These are phyloP conservation scores for Aspergillus avenaceus DNA, from an alignment of 495 filamentous ascomycete species.

Conservation along the genomic window DNA sequence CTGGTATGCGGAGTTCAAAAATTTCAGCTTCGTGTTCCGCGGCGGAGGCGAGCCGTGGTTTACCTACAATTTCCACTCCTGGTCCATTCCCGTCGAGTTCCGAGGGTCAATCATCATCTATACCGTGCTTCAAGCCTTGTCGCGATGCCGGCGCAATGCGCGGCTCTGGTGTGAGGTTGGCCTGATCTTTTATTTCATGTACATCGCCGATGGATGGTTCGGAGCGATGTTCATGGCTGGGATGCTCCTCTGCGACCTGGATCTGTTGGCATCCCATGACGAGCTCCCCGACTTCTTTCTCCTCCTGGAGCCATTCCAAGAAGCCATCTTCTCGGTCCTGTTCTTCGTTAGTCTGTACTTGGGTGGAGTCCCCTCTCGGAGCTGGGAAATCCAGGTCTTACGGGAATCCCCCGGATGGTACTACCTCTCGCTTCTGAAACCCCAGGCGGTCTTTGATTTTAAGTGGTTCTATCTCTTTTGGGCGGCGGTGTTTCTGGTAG, in stretches of 20 bases:
- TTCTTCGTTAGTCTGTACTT: conserved; percentile 35
- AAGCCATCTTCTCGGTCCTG: conserved; percentile 39
- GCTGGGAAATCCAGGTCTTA: conserved; percentile 11
- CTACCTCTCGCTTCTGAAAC: conserved; percentile 21
- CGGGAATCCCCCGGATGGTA: conserved; percentile 21
- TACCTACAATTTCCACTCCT: conserved; percentile 44
- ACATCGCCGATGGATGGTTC: conserved; percentile 38
- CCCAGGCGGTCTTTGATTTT: conserved; percentile 26
- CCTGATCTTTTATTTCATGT: conserved; percentile 29
- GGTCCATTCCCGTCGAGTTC: conserved; percentile 51
- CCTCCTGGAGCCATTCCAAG: conserved; percentile 33
- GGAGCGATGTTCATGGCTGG: conserved; percentile 43
- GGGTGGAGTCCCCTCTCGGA: conserved; percentile 18
- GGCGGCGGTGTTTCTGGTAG: conserved; percentile 36
- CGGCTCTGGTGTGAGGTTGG: conserved; percentile 39
- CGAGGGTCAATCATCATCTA: conserved; percentile 46
- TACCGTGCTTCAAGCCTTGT: conserved; percentile 32
- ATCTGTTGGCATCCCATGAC: conserved; percentile 27
- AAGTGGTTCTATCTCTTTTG: conserved; percentile 29
- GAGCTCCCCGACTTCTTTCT: conserved; percentile 26
- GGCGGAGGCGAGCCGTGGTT: conserved; percentile 42
- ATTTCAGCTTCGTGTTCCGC: conserved; percentile 55
- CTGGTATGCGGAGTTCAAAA: conserved; percentile 57
- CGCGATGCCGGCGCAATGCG: conserved; percentile 28
- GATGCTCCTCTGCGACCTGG: conserved; percentile 40